Conservation (phyloP, 2,329 filamentous ascomycete species). For the Ceratocystis smalleyi region DNA sequence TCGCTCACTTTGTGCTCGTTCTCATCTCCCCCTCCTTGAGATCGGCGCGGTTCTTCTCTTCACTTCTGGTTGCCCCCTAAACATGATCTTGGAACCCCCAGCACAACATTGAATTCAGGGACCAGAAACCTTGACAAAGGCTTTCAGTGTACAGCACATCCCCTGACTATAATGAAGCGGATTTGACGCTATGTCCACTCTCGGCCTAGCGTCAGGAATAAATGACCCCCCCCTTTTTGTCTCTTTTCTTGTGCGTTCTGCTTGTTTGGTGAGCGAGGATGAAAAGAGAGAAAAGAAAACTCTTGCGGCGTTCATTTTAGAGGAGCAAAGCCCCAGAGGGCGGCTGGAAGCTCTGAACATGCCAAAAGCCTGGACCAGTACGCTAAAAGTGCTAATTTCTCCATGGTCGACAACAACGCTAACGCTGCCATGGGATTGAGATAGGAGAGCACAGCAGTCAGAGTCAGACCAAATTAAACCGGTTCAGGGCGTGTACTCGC, state of each 20-base stretch:
- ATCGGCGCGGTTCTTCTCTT: neutral
- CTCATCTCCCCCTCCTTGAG: neutral
- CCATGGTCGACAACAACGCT: neutral
- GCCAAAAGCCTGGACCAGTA: slow-evolving; percentile 4
- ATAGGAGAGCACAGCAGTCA: neutral
- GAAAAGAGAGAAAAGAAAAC: neutral
- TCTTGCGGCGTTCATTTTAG: neutral
- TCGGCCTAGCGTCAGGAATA: neutral
- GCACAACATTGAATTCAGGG: neutral
- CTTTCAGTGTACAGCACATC: neutral
- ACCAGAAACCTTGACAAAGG: neutral
- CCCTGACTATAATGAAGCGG: slow-evolving; percentile 3
- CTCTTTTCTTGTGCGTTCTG: neutral
- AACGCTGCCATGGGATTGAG: neutral
- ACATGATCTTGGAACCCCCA: neutral
- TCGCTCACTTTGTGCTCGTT: neutral
- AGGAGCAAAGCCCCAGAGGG: neutral
- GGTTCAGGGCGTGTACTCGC: neutral
- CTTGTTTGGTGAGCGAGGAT: neutral
- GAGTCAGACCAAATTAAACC: neutral
- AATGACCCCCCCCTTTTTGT: neutral
- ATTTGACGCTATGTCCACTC: neutral
- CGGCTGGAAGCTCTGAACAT: neutral
- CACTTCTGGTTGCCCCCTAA: neutral
- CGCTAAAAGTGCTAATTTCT: slow-evolving; percentile 3